Evolutionary conservation across 1,139 yeast species (phyloP), one percentile per base, ranked within the genome.

Genomic region (Candida sojae): DNA sequence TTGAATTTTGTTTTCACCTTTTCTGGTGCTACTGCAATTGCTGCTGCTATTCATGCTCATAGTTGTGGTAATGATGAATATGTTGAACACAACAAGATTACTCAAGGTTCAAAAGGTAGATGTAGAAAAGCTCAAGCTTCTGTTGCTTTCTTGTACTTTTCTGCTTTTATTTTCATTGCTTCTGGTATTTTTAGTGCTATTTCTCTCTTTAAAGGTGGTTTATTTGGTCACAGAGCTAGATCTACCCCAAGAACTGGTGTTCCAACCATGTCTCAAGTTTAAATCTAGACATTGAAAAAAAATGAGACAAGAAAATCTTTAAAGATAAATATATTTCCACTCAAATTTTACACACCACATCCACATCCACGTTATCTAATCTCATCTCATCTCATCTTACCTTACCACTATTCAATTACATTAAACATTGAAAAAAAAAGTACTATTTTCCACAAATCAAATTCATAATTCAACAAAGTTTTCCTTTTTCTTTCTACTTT

Each of bases 71-170:
- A 90, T 82, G 57, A 75, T 53, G 57, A 49, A 48, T 91, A 89
- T 79, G 55, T 90, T 57, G 75, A 83, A 58, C 41, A 57, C 58
- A 90, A 92, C 79, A 72, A 70, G 55, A 80, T 91, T 57, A 70
- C 86, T 56, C 92, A 89, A 75, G 96, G 96, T 57, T 77, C 85
- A 42, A 58, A 73, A 29, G 86, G 82, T 60, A 84, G 97, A 79
- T 93, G 99, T 79, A 89, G 97, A 80, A 85, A 88, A 77, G 93
- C 96, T 51, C 98, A 93, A 79, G 96, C 96, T 55, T 74, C 89
- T 36, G 82, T 82, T 60, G 96, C 96, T 54, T 93, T 93, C 86
- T 81, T 91, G 64, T 93, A 83, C 86, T 85, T 93, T 70, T 79
- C 95, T 52, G 84, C 87, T 77, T 83, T 85, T 66, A 73, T 86